These are phyloP conservation scores for Astrephomene gubernaculifera DNA, from an alignment of 139 green algal genomes.

Conservation along the genomic window DNA sequence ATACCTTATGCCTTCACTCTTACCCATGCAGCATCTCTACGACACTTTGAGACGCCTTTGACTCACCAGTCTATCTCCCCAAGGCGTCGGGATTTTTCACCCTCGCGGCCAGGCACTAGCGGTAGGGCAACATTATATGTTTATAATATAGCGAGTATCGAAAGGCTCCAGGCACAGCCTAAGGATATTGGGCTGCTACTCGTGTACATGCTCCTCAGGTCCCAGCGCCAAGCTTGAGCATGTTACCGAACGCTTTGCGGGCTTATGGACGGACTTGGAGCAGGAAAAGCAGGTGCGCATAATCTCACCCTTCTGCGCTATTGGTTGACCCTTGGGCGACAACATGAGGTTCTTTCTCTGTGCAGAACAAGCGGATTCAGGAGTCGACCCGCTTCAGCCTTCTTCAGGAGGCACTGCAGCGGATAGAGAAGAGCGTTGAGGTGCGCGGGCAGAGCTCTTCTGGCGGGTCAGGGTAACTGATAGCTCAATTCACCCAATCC, in stretches of 20 bases:
- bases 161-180: too few species aligned
- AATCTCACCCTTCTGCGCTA: neutral
- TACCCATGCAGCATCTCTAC: neutral
- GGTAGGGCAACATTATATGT: constrained; percentile 11
- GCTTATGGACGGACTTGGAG: constrained; percentile 82
- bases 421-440: constrained; percentile 80
- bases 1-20: neutral
- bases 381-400: constrained; percentile 65
- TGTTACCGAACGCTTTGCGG: constrained; percentile 77
- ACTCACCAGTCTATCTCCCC: neutral
- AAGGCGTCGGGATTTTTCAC: constrained; percentile 13
- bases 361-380: constrained; percentile 64
- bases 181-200: neutral
- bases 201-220: neutral
- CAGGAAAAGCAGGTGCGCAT: constrained; percentile 73
- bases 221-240: constrained; percentile 69
- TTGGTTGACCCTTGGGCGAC: neutral
- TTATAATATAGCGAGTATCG: too few species aligned
- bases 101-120: constrained; percentile 3
- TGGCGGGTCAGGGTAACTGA: neutral
- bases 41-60: constrained; percentile 26
- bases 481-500: too few species aligned
- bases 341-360: neutral
- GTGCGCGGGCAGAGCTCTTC: constrained; percentile 31
- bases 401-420: constrained; percentile 66